These are phyloP conservation scores for Alternaria sp. DNA, from an alignment of 2,329 filamentous ascomycete genomes.

Conservation along the genomic window DNA sequence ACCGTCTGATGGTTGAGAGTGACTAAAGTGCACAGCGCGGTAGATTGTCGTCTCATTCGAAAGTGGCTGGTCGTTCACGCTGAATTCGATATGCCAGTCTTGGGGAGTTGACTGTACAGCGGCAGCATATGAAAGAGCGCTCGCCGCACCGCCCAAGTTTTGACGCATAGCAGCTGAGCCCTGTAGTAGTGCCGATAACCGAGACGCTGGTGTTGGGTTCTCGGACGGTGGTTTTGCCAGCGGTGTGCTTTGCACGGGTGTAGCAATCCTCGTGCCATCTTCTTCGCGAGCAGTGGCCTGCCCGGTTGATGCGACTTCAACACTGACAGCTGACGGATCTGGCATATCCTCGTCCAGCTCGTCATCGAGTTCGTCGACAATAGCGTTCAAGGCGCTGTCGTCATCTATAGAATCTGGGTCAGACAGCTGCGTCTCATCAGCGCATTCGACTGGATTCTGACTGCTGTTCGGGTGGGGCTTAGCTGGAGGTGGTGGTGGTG, in stretches of 20 bases:
- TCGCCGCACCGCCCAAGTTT: conserved; percentile 48
- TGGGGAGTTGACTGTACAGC: conserved; percentile 82
- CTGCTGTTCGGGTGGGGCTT: conserved; percentile 45
- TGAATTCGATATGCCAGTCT: conserved; percentile 98
- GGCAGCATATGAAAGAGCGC: conserved; percentile 81
- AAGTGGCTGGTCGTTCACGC: conserved; percentile 81
- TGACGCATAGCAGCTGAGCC: conserved; percentile 44
- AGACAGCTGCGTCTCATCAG: conserved; percentile 85
- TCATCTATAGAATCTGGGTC: conserved; percentile 76
- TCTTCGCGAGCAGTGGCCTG: conserved; percentile 92
- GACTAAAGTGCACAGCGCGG: conserved; percentile 82
- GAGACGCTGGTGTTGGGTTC: conserved; percentile 39
- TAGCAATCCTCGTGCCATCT: conserved; percentile 85
- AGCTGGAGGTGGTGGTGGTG: conserved; percentile 61
- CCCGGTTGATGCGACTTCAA: conserved; percentile 85
- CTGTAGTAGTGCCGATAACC: conserved; percentile 44
- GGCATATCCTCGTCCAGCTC: conserved; percentile 73
- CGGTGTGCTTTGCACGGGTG: conserved; percentile 70
- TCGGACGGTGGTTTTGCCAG: conserved; percentile 43
- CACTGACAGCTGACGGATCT: conserved; percentile 86
- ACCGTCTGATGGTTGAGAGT: conserved; percentile 69
- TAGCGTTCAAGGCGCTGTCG: conserved; percentile 73
- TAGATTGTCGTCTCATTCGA: conserved; percentile 95
- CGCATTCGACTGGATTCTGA: conserved; percentile 80
- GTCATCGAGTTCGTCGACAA: conserved; percentile 90